Evolutionary conservation across 2,329 filamentous ascomycete genomes (phyloP), one percentile per base, ranked within the genome.

Genomic region (Penicillium sp.): DNA sequence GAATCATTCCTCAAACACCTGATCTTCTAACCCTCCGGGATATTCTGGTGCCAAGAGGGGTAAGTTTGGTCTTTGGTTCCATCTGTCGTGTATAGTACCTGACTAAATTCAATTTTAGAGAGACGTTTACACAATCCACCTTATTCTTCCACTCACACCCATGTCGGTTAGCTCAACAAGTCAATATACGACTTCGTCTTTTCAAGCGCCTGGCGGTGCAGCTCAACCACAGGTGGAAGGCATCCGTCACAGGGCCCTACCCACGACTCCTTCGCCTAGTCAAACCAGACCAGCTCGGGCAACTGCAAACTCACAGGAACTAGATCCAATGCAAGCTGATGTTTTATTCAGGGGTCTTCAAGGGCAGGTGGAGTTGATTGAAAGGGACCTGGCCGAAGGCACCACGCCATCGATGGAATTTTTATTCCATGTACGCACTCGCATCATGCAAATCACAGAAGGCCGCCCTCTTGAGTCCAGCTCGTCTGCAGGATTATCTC

Each of bases 1-100:
- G 21, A 77, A 81, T 55, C 78, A 81, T 27, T 75, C 87, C 7
- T 67, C 77, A 7, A 76, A 82, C 61, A 77, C 83, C 57, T 37
- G 42, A 46, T 23, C 77, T n/a, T 4, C 9, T 79, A 37, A 80
- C 76, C 0, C 69, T 88, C 54, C 71, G 72, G 29, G 74, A 78
- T 39, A 35, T 74, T 85, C 4, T 76, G 59, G 80, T 81, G 42
- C 71, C 78, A 16, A 74, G 79, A 31, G 75, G 79, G 60, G 83
- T 85, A 67, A 67, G 81, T 72, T 26, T 31, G 3, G 16, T 19
- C 19, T n/a, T 54, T 25, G 26, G 9, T 3, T 19, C 14, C 43
- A 6, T 29, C 4, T 39, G 8, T 37, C 21, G 6, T 9, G 25
- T 21, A n/a, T 35, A n/a, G 10, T 14, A 31, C 45, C 33, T 60